Evolutionary conservation across 2,329 filamentous ascomycete species (phyloP).

Genomic region (Myriosclerotinia scirpicola): DNA sequence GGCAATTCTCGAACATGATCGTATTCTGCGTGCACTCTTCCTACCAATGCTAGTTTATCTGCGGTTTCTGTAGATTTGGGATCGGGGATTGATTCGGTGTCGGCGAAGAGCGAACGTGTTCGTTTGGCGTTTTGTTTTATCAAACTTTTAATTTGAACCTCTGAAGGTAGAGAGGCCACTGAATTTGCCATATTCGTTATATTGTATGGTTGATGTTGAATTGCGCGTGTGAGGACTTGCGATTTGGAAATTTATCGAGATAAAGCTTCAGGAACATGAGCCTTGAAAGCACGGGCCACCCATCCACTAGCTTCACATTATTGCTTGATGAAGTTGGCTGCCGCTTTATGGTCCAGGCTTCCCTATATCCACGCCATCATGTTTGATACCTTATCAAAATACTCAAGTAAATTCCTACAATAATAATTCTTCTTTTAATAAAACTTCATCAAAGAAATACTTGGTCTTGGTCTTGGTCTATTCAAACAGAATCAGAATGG

Average conservation of each 20-base stretch:
- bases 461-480: not conserved
- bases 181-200: constrained; percentile 19
- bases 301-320: not conserved
- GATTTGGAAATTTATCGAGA: constrained; percentile 21
- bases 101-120: constrained; percentile 45
- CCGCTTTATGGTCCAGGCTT: too few relatives aligned
- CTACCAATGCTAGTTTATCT: constrained; percentile 36
- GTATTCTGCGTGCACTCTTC: constrained; percentile 61
- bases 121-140: constrained; percentile 47
- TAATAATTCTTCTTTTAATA: not conserved
- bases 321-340: constrained; percentile 11
- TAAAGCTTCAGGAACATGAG: constrained; percentile 21
- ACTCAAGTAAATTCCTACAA: not conserved
- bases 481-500: constrained; percentile 7
- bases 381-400: not conserved
- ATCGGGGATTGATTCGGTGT: constrained; percentile 29
- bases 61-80: constrained; percentile 34
- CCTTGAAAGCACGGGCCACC: constrained; percentile 3
- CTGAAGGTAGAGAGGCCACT: constrained; percentile 12
- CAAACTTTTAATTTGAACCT: constrained; percentile 42
- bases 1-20: constrained; percentile 75
- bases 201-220: constrained; percentile 10
- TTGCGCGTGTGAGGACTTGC: not conserved
- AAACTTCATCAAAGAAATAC: not conserved
- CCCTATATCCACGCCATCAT: constrained; percentile 19